These are phyloP conservation scores for Tritrichomonas foetus DNA, from an alignment of 208 protist species.

Conservation along the genomic window DNA sequence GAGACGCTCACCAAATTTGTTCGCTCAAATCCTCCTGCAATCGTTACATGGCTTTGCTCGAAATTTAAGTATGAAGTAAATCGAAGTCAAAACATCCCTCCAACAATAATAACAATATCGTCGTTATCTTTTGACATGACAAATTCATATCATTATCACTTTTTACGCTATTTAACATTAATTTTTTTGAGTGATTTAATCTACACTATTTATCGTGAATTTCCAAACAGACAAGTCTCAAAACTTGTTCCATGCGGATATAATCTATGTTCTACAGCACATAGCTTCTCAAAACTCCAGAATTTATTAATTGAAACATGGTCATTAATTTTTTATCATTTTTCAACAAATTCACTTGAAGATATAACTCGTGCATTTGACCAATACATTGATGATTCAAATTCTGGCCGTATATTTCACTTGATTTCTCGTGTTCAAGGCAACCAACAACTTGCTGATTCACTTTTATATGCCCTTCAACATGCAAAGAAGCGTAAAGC, in stretches of 20 bases:
- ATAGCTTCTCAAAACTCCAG: not conserved
- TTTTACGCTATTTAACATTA: not conserved
- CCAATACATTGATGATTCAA: not conserved
- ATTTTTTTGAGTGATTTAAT: conserved; percentile 7
- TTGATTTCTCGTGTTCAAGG: not conserved
- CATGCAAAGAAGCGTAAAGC: not conserved
- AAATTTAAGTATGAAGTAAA: conserved; percentile 17
- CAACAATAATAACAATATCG: not conserved
- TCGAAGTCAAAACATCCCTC: too few relatives aligned
- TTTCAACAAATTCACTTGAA: not conserved
- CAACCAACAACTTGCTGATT: not conserved
- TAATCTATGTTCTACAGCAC: not conserved
- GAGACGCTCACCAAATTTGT: not conserved
- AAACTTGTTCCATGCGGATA: conserved; percentile 8
- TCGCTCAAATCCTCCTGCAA: not conserved
- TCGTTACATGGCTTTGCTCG: not conserved
- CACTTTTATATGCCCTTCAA: not conserved
- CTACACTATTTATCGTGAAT: not conserved
- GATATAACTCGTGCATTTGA: not conserved
- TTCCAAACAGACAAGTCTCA: not conserved
- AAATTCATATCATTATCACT: conserved; percentile 19
- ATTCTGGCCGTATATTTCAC: not conserved
- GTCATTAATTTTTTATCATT: not conserved
- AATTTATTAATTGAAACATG: not conserved
- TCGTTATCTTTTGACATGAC: not conserved